These are phyloP conservation scores for Agapanthus africanus DNA, from an alignment of 106 monocot species.

Conservation along the genomic window DNA sequence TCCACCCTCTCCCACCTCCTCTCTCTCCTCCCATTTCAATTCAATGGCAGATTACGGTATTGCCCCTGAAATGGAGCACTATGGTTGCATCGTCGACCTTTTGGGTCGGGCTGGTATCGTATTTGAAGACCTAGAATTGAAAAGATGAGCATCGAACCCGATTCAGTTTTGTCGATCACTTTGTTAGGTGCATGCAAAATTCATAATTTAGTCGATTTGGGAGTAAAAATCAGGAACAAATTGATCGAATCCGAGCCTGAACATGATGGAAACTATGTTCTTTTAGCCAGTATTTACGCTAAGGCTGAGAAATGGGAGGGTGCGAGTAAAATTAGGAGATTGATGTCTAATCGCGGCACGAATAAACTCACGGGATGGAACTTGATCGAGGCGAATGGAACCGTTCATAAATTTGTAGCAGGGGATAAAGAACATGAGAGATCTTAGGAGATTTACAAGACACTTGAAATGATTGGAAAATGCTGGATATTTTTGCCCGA, in stretches of 20 bases:
- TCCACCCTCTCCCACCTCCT: too few relatives aligned
- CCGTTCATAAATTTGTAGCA: constrained; percentile 41
- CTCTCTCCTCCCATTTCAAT: too few relatives aligned
- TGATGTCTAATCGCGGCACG: constrained; percentile 36
- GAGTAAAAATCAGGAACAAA: constrained; percentile 38
- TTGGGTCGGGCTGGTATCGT: constrained; percentile 56
- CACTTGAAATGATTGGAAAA: constrained; percentile 22
- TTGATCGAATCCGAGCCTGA: constrained; percentile 45
- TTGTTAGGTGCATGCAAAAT: constrained; percentile 56
- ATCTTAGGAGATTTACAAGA: constrained; percentile 31
- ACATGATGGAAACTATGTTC: constrained; percentile 73
- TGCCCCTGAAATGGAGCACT: constrained; percentile 69
- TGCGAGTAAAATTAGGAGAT: constrained; percentile 29
- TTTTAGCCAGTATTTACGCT: constrained; percentile 51
- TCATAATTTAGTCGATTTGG: constrained; percentile 45
- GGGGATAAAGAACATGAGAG: constrained; percentile 41
- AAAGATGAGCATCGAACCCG: constrained; percentile 38
- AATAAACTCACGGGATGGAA: constrained; percentile 64
- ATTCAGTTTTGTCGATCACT: constrained; percentile 68
- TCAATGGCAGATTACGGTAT: constrained; percentile 40
- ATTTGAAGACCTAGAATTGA: constrained; percentile 43
- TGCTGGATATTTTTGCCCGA: constrained; percentile 33
- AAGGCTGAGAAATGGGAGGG: constrained; percentile 59
- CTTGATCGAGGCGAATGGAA: constrained; percentile 47
- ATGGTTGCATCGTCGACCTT: constrained; percentile 74